Percentiles rank a stretch among this genome's conserved stretches.
Conservation (phyloP, 2,329 filamentous ascomycete species). For the Nakataea oryzae region DNA sequence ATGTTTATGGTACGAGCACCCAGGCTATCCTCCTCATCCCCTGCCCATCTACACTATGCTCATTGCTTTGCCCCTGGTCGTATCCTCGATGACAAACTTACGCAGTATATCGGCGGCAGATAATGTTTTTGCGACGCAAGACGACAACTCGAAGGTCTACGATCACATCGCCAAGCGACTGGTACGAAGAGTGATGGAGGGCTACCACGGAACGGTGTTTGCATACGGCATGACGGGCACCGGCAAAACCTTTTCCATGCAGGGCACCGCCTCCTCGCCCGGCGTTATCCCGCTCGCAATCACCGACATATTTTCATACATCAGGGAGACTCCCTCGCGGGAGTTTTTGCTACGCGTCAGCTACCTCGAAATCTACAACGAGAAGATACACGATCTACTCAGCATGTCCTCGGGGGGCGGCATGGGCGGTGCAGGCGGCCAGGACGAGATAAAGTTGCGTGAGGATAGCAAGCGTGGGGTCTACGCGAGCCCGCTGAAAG, state of each 20-base stretch:
- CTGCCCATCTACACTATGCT: neutral
- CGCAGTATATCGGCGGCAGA: conserved; percentile 40
- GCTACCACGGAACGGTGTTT: conserved; percentile 96
- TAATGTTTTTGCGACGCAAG: conserved; percentile 90
- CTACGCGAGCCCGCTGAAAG: conserved; percentile 90
- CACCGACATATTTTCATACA: conserved; percentile 98
- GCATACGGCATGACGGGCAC: conserved; percentile 99
- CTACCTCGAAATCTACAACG: conserved; percentile 98
- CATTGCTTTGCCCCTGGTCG: neutral
- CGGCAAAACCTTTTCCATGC: conserved; percentile 99
- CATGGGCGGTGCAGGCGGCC: conserved; percentile 40
- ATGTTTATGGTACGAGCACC: conserved; percentile 65
- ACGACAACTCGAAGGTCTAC: conserved; percentile 92
- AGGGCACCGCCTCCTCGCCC: conserved; percentile 88
- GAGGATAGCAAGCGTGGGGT: conserved; percentile 95
- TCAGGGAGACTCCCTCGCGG: conserved; percentile 86
- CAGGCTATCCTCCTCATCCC: conserved; percentile 6
- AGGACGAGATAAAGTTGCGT: conserved; percentile 93
- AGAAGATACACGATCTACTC: conserved; percentile 89
- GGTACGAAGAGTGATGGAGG: conserved; percentile 95
- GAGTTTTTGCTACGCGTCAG: conserved; percentile 94
- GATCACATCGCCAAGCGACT: conserved; percentile 88
- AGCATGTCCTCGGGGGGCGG: conserved; percentile 57
- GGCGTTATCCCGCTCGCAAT: conserved; percentile 96
- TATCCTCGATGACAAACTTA: neutral